Evolutionary conservation across 345 rosid genomes (phyloP).

Genomic region (Bretschneidera sinensis): DNA sequence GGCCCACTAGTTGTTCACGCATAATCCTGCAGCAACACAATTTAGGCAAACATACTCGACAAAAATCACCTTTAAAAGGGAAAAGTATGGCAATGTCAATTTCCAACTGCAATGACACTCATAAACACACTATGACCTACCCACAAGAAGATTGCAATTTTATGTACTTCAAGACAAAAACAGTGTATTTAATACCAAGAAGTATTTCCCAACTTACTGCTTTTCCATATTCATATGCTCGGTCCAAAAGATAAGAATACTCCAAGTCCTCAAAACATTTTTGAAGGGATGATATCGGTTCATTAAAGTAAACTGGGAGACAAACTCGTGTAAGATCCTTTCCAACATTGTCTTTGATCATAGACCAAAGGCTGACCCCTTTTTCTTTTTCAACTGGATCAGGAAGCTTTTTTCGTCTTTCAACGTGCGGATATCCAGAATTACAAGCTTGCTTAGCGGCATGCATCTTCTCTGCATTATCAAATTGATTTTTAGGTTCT

Average conservation of each 20-base stretch:
- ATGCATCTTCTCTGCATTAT: slow-evolving; percentile 38
- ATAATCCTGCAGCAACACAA: neutral
- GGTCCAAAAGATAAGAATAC: slow-evolving; percentile 86
- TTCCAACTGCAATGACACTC: neutral
- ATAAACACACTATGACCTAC: neutral
- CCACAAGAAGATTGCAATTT: neutral
- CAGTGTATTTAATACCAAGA: neutral
- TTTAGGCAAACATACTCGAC: neutral
- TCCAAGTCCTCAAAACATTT: slow-evolving; percentile 96
- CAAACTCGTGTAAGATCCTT: slow-evolving; percentile 96
- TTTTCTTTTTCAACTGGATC: slow-evolving; percentile 93
- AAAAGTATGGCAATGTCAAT: neutral
- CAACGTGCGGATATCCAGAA: slow-evolving; percentile 38
- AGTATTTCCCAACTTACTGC: slow-evolving; percentile 47
- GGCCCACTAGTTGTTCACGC: neutral
- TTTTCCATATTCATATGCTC: slow-evolving; percentile 79
- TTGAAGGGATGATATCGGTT: slow-evolving; percentile 97
- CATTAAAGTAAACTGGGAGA: slow-evolving; percentile 95
- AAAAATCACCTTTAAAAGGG: neutral
- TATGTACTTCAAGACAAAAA: neutral
- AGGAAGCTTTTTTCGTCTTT: slow-evolving; percentile 81
- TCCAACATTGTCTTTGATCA: slow-evolving; percentile 98
- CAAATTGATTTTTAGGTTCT: slow-evolving; percentile 16
- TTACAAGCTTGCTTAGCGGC: slow-evolving; percentile 22
- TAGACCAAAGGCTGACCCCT: slow-evolving; percentile 98